Base-by-base conservation (phyloP, 2,329 filamentous ascomycete genomes). In the Madurella fahalii region DNA sequence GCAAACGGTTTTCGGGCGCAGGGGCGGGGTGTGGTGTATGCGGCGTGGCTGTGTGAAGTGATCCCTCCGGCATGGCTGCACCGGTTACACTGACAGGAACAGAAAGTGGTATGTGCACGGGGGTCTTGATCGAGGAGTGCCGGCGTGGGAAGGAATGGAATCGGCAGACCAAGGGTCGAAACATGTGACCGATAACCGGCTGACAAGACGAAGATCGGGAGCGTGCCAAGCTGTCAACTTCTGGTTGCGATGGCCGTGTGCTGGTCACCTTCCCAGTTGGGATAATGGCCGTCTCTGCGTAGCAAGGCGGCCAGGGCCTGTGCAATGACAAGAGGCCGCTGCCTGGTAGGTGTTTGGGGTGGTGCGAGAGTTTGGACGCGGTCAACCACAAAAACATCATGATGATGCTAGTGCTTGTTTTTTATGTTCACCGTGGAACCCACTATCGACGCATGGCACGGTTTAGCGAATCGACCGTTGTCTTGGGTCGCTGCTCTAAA, bases 221-320 rank as follows among this genome's bases (percentile, higher is more conserved):
- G 37, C 5, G 16, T 34, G 56, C 50, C 60, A 60, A 57, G 60
- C 15, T 41, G 41, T 53, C 39, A 34, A 20, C 32, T 40, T 43
- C 31, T 56, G 42, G 45, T 52, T 51, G 48, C 31, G 40, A 47
- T 40, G 50, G 45, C 13, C 39, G 46, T 34, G 43, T 52, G 18
- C n/a, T 48, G 45, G 53, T 51, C 54, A 61, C 61, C 61, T 63
- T 63, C 61, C 61, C 52, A 45, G 51, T 56, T 61, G 42, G 61
- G 61, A 57, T 58, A 60, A 49, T 37, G 50, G 40, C 39, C 41
- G 31, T 41, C 31, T 34, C 37, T 40, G 47, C 47, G n/a, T 12
- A 41, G n/a, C 15, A n/a, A n/a, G n/a, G n/a, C n/a, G n/a, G n/a
- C n/a, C n/a, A 40, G 15, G 37, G 41, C 20, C 30, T 8, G 20